Evolutionary conservation across 139 green algal genomes (phyloP), one percentile per base, ranked within the genome.

Genomic region (Klebsormidium nitens): DNA sequence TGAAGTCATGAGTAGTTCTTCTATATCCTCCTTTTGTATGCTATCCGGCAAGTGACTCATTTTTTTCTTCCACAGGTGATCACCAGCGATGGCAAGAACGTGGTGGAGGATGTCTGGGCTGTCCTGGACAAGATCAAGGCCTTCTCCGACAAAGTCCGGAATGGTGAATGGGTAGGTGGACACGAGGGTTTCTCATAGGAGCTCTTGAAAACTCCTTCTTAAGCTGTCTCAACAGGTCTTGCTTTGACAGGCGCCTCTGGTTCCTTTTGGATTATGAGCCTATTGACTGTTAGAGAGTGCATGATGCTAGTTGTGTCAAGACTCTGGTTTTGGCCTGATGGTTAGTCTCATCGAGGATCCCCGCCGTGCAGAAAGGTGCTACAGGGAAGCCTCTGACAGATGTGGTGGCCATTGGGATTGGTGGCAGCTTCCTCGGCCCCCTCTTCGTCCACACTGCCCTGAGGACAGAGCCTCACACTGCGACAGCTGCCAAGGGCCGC

Each of bases 401-500:
- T 46, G 88, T 99, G 29, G 95, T 99, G 29, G 88, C 89, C 28
- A 90, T 99, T 59, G 95, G 95, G 70, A 99, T 99, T 71, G 95
- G 95, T 38, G 95, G 95, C 66, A 92, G 82, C 36, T 96, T 94
- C 82, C 83, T 99, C 49, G 95, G 95, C 1, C 95, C 95, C 0
- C 86, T 95, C 2, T 99, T 99, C 75, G 92, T 98, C 67, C 95
- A 99, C 90, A 98, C 90, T n/a, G 89, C 95, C 0, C 85, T 99
- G 1, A 57, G 69, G 37, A 93, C 84, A 77, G 69, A 78, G 80
- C 23, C 89, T 47, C 73, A 80, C 79, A 31, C 79, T 72, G 61
- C 61, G 34, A 62, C 62, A 5, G 64, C 73, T 38, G 83, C 86
- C 8, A 55, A 81, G 28, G 92, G 88, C 26, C 86, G 95, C 50